Evolutionary conservation across 2,329 filamentous ascomycete species (phyloP).

Genomic region (Lecanicillium sp.): DNA sequence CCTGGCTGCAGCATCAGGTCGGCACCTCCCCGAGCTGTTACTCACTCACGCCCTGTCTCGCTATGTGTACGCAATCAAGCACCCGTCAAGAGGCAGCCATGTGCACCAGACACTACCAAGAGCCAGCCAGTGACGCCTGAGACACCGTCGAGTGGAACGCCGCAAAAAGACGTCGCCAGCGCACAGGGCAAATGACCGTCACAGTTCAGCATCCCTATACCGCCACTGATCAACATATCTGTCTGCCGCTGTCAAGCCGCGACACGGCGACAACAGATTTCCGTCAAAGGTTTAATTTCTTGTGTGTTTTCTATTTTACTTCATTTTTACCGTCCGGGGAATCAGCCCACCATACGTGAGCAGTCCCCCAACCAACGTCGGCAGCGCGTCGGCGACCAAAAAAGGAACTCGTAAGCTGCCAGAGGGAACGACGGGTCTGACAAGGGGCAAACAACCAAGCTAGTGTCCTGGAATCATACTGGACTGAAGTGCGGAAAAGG

Average conservation of each 20-base stretch:
- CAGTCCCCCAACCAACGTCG: not conserved
- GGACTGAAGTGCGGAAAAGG: conserved; percentile 1
- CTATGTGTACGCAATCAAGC: not conserved
- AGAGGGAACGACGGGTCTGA: not conserved
- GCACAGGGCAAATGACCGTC: not conserved
- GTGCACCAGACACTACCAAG: not conserved
- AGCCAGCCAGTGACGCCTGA: not conserved
- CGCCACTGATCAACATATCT: not conserved
- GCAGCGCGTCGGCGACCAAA: conserved; percentile 7
- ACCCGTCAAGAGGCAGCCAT: conserved; percentile 1
- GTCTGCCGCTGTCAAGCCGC: not conserved
- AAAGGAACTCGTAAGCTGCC: conserved; percentile 6
- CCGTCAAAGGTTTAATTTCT: not conserved
- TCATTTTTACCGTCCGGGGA: not conserved
- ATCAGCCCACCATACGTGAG: not conserved
- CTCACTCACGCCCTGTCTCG: not conserved
- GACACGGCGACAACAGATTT: not conserved
- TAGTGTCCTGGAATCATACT: conserved; percentile 1
- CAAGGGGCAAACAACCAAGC: conserved; percentile 1
- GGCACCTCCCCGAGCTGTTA: conserved; percentile 9
- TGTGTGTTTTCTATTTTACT: not conserved
- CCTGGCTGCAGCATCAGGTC: not conserved
- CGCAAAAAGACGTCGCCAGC: not conserved
- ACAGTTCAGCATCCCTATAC: not conserved
- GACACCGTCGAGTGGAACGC: not conserved